Base-by-base conservation (phyloP, 495 filamentous ascomycete genomes). In the Eremomyces bilateralis region DNA sequence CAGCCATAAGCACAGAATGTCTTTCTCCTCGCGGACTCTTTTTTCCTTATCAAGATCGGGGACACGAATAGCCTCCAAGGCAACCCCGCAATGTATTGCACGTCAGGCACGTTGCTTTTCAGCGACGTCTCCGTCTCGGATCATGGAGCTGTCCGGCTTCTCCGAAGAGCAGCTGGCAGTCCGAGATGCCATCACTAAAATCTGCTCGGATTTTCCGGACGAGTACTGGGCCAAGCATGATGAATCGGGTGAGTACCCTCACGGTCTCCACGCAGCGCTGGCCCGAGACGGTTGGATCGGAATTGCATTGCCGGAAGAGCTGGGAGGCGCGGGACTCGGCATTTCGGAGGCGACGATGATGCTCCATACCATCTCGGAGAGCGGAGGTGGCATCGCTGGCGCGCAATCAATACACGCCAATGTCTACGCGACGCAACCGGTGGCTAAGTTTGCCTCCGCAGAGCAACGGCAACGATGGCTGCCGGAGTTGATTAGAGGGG, bases 281-380 rank as follows among this genome's bases (percentile, higher is more conserved):
- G 73, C 78, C n/a, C 67, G 68, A 33, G 75, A 73, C 46, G 76
- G 78, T n/a, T 84, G 77, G 76, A 64, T 88, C 13, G 78, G 80
- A 4, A 80, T 83, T 44, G 76, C 77, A 0, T 54, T 83, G 15
- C 75, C 76, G 0, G 70, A 76, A 48, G 61, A 69, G 4, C 63
- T 79, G 0, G 77, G 79, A 11, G 79, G 77, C 3, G 61, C 73
- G 13, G 74, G 76, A 4, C 53, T 88, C 27, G 79, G 77, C 47
- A 80, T 84, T 33, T 74, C 72, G 13, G 78, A 83, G 47, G 78
- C 79, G 4, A 80, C 76, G 1, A 77, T 81, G 67, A 80, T 84
- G 74, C 64, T 84, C 59, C 78, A 84, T 42, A 78, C 76, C 15
- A 80, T 83, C 38, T 63, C 74, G 15, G 76, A 80, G 54, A 69